A percentile compares a stretch with the other conserved stretches of the same genome.
phyloP scores from a whole-genome alignment of 1,284 basidiomycete genomes.

The Sporisorium iseilematis-ciliati region DNA sequence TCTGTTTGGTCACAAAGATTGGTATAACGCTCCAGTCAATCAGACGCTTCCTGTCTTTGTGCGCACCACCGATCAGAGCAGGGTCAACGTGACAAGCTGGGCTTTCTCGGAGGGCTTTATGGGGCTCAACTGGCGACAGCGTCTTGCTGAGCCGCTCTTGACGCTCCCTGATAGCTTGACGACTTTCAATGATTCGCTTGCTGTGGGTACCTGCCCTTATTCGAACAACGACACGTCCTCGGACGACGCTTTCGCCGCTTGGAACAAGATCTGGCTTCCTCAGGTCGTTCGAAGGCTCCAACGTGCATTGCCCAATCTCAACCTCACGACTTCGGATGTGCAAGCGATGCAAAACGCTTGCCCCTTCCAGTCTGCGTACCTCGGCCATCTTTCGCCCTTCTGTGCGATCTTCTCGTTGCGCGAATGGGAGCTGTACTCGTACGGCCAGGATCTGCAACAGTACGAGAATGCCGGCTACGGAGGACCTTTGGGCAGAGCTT shows the following conservation, averaged over 20 bases:
- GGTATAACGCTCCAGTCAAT: slow-evolving; percentile 27
- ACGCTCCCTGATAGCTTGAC: slow-evolving; percentile 21
- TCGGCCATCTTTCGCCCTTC: slow-evolving; percentile 25
- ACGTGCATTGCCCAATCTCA: slow-evolving; percentile 16
- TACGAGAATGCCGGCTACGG: slow-evolving; percentile 24
- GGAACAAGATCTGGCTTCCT: slow-evolving; percentile 30
- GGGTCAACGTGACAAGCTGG: slow-evolving; percentile 27
- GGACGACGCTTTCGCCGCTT: slow-evolving; percentile 20
- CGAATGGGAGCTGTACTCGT: slow-evolving; percentile 31
- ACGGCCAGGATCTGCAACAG: slow-evolving; percentile 32
- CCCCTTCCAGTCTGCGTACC: slow-evolving; percentile 29
- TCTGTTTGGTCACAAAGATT: slow-evolving; percentile 17
- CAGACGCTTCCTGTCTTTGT: slow-evolving; percentile 22
- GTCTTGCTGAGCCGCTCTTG: slow-evolving; percentile 16
- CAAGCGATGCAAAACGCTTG: slow-evolving; percentile 32
- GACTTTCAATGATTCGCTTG: slow-evolving; percentile 20
- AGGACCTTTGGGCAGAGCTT: slow-evolving; percentile 22
- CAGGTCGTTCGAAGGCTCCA: slow-evolving; percentile 18
- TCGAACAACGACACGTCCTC: slow-evolving; percentile 26
- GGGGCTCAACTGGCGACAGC: slow-evolving; percentile 22
- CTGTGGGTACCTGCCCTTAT: slow-evolving; percentile 22
- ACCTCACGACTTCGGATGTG: slow-evolving; percentile 23
- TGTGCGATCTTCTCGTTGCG: slow-evolving; percentile 22
- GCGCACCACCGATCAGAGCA: slow-evolving; percentile 25
- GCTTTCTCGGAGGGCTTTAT: slow-evolving; percentile 22